A percentile compares a stretch with the other conserved stretches of the same genome.
Evolutionary conservation across 2,329 filamentous ascomycete genomes (phyloP).

Genomic region (Chaetomium sp.): DNA sequence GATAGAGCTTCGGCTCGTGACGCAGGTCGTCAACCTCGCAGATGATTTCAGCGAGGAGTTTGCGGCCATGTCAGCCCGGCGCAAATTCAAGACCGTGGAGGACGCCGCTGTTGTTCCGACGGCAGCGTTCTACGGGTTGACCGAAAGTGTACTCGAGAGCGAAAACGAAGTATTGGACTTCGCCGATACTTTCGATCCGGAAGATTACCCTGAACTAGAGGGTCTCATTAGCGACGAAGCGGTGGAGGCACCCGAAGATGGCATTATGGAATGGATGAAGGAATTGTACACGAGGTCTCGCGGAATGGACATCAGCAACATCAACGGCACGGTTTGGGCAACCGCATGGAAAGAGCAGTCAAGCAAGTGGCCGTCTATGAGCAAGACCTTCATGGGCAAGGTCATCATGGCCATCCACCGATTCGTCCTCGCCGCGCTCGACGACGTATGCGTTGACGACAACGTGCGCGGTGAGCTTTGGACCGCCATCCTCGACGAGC

Average conservation of each 20-base stretch:
- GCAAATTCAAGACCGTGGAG: conserved; percentile 5
- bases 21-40: conserved; percentile 33
- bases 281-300: conserved; percentile 21
- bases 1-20: conserved; percentile 32
- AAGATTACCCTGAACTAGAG: conserved; percentile 15
- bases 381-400: conserved; percentile 24
- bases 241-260: conserved; percentile 3
- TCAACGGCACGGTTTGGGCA: conserved; percentile 19
- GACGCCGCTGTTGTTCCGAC: not conserved
- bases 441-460: conserved; percentile 18
- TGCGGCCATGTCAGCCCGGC: conserved; percentile 3
- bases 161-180: not conserved
- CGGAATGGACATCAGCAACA: conserved; percentile 23
- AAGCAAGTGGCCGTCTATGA: conserved; percentile 26
- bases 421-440: conserved; percentile 24
- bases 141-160: not conserved
- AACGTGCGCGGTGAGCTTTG: conserved; percentile 19
- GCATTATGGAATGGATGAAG: conserved; percentile 23
- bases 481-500: conserved; percentile 18
- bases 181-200: not conserved
- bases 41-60: conserved; percentile 31
- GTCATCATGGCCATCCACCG: conserved; percentile 26
- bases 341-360: conserved; percentile 28
- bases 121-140: not conserved
- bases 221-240: conserved; percentile 1